phyloP scores from a whole-genome alignment of 495 filamentous ascomycete species.

The Penicillium angulare region DNA sequence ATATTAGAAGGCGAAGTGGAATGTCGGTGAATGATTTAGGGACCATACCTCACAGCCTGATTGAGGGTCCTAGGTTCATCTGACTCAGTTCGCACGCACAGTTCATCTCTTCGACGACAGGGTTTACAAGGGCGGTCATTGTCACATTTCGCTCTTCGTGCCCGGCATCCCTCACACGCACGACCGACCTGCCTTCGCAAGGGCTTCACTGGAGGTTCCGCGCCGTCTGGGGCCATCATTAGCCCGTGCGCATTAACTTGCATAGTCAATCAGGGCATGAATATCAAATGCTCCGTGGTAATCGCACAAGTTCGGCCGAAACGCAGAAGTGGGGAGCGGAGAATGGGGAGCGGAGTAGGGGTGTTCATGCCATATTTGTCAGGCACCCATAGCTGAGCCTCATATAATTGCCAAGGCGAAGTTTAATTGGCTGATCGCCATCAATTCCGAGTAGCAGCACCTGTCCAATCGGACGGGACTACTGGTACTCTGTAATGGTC shows the following conservation, averaged over 20 bases:
- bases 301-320: too few relatives aligned
- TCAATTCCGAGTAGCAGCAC: too few relatives aligned
- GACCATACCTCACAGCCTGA: constrained; percentile 7
- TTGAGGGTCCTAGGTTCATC: background rate
- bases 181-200: constrained; percentile 1
- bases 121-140: constrained; percentile 5
- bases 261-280: background rate
- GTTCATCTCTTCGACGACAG: constrained; percentile 1
- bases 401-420: too few relatives aligned
- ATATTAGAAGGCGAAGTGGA: background rate
- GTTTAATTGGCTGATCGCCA: too few relatives aligned
- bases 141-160: constrained; percentile 3
- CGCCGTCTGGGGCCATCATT: background rate
- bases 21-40: too few relatives aligned
- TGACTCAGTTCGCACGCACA: background rate
- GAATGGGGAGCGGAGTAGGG: background rate
- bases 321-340: background rate
- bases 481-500: too few relatives aligned
- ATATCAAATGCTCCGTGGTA: too few relatives aligned
- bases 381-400: too few relatives aligned
- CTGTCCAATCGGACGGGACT: too few relatives aligned
- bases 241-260: too few relatives aligned
- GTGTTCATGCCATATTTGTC: too few relatives aligned
- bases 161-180: constrained; percentile 3
- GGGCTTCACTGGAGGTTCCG: background rate